Conservation (phyloP, 2,329 filamentous ascomycete genomes). For the Trichoderma oligosporum region DNA sequence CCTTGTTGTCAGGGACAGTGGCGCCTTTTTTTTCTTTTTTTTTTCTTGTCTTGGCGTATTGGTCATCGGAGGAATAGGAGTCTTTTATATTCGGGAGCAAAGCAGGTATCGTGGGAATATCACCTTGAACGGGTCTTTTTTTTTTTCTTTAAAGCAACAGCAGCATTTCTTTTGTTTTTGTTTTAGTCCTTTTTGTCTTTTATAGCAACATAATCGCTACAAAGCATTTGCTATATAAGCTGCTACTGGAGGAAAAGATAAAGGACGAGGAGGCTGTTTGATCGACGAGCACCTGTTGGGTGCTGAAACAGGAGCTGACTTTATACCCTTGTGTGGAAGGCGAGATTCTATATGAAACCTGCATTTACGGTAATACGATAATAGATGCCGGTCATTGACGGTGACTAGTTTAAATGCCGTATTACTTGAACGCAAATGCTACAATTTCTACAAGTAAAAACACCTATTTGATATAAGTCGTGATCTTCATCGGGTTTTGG, state of each 20-base stretch:
- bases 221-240: neutral
- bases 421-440: neutral
- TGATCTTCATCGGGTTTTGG: neutral
- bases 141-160: too few species aligned
- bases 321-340: constrained; percentile 16
- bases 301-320: neutral
- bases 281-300: neutral
- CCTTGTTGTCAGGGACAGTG: neutral
- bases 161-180: neutral
- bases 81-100: constrained; percentile 1
- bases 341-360: neutral
- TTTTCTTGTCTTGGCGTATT: constrained; percentile 2
- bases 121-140: neutral
- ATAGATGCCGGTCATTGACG: neutral
- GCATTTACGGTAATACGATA: neutral
- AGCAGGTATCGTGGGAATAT: constrained; percentile 3
- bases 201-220: neutral
- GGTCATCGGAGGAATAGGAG: neutral
- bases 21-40: too few species aligned
- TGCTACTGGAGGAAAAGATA: neutral
- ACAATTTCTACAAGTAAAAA: too few species aligned
- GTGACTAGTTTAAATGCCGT: neutral
- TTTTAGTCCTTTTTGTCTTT: neutral
- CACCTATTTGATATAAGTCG: too few species aligned
- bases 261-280: constrained; percentile 1